Conservation (phyloP, 176 grass and related monocot species). For the Hordeum marinum region DNA sequence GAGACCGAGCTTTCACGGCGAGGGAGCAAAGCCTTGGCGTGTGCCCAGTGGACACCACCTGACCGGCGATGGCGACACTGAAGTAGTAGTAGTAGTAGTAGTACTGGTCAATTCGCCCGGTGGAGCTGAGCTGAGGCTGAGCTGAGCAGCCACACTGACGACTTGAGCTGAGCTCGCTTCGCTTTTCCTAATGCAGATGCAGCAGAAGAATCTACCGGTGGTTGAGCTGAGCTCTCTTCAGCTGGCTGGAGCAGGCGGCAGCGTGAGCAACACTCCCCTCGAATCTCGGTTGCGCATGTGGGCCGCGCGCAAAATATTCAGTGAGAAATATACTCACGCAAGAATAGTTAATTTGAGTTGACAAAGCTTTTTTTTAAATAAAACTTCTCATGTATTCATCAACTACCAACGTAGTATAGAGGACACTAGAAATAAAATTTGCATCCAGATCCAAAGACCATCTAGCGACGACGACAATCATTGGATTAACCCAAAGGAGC, state of each 20-base stretch:
- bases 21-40: not conserved
- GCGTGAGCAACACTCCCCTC: not conserved
- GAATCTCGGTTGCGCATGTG: not conserved
- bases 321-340: not conserved
- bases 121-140: not conserved
- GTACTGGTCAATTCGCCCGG: not conserved
- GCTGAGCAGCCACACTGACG: no score
- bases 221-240: no score
- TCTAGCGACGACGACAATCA: no score
- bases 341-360: no score
- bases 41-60: not conserved
- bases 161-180: not conserved
- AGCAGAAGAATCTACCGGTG: not conserved
- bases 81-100: not conserved
- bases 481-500: no score
- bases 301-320: not conserved
- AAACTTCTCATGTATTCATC: no score
- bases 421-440: no score
- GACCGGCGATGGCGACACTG: not conserved
- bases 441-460: no score
- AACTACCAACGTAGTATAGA: no score
- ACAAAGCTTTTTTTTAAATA: no score
- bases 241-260: not conserved
- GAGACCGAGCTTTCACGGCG: not conserved
- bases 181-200: not conserved